These are phyloP conservation scores for Citrus medica DNA, from an alignment of 345 rosid species.

Conservation along the genomic window DNA sequence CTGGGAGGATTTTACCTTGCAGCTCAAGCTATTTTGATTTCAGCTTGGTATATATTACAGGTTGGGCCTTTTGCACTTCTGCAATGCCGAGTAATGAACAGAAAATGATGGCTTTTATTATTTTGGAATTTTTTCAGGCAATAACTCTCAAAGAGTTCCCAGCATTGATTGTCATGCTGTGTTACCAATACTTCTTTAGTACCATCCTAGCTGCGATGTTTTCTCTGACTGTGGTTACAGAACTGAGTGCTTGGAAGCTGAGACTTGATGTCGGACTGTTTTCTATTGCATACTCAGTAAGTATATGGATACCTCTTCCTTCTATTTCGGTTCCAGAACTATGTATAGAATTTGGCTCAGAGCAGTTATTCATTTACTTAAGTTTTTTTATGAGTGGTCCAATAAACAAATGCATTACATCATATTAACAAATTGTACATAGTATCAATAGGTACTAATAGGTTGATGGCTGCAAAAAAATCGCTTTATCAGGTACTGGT, in stretches of 20 bases:
- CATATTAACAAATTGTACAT: not conserved
- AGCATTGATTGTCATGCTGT: slow-evolving; percentile 25
- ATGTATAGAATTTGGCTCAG: too few species aligned
- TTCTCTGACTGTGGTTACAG: slow-evolving; percentile 27
- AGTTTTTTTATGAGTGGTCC: not conserved
- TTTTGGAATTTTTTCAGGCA: slow-evolving; percentile 23
- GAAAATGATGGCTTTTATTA: too few species aligned
- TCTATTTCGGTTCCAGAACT: not conserved
- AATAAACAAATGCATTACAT: not conserved
- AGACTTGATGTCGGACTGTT: slow-evolving; percentile 22
- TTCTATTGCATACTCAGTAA: slow-evolving; percentile 26
- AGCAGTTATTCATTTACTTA: too few species aligned
- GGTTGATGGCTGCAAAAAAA: not conserved
- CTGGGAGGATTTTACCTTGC: slow-evolving; percentile 61
- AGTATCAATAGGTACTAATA: not conserved
- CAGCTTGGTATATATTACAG: slow-evolving; percentile 52
- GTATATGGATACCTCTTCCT: not conserved
- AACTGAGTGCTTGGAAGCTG: slow-evolving; percentile 41
- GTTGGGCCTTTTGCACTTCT: slow-evolving; percentile 16
- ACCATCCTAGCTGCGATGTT: slow-evolving; percentile 22
- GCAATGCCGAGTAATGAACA: not conserved
- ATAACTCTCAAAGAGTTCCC: slow-evolving; percentile 26
- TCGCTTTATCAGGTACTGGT: not conserved
- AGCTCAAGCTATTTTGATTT: slow-evolving; percentile 35
- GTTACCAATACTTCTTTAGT: slow-evolving; percentile 19